Evolutionary conservation across 345 rosid species (phyloP).

Genomic region (Ceriops zippeliana): DNA sequence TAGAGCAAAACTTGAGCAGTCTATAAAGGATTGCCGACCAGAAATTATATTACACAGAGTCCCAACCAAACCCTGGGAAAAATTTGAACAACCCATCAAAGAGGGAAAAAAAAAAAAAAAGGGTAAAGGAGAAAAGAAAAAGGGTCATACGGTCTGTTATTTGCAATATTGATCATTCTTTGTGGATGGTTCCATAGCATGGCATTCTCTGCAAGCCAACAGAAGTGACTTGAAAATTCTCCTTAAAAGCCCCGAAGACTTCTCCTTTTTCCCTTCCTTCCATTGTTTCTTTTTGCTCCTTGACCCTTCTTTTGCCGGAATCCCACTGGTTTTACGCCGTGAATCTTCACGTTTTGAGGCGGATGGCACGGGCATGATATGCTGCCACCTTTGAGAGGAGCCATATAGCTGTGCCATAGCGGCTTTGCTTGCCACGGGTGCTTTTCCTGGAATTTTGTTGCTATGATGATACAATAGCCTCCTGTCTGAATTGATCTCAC

Average conservation of each 20-base stretch:
- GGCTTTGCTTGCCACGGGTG: slow-evolving; percentile 40
- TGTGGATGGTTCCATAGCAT: slow-evolving; percentile 72
- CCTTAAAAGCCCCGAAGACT: slow-evolving; percentile 37
- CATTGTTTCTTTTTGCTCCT: slow-evolving; percentile 14
- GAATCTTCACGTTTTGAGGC: slow-evolving; percentile 51
- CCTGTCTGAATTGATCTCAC: slow-evolving; percentile 36
- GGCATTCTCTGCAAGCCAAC: slow-evolving; percentile 66
- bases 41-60: no score
- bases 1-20: no score
- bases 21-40: no score
- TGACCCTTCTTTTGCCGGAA: slow-evolving; percentile 27
- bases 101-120: no score
- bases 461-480: slow-evolving; percentile 17
- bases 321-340: slow-evolving; percentile 22
- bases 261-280: slow-evolving; percentile 21
- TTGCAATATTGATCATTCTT: slow-evolving; percentile 17
- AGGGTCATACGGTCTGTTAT: no score
- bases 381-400: slow-evolving; percentile 66
- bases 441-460: slow-evolving; percentile 7
- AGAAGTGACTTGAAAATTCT: slow-evolving; percentile 49
- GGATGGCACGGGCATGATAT: slow-evolving; percentile 45
- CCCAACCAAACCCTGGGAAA: no score
- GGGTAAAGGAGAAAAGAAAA: no score
- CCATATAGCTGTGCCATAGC: slow-evolving; percentile 56
- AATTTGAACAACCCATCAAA: no score